Conservation (phyloP, 1,139 yeast genomes). For the Yamadazyma sp. region DNA sequence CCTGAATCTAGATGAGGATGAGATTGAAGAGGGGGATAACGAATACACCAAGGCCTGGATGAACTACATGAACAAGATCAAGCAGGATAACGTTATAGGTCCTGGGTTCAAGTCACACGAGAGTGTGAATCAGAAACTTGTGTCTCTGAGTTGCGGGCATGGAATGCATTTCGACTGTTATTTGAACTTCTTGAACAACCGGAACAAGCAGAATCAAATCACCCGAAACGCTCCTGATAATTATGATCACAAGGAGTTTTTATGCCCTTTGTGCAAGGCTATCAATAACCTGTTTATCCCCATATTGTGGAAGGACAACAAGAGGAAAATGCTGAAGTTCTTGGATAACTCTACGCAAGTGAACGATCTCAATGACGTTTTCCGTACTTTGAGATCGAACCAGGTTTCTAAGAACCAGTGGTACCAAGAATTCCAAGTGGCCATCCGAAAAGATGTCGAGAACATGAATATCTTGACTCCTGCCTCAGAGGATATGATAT, state of each 20-base stretch:
- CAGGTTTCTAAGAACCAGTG: constrained; percentile 22
- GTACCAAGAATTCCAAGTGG: constrained; percentile 24
- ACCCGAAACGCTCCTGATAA: constrained; percentile 84
- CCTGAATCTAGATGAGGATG: constrained; percentile 49
- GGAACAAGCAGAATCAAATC: constrained; percentile 64
- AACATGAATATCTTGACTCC: constrained; percentile 26
- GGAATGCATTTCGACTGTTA: constrained; percentile 88
- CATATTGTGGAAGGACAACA: constrained; percentile 50
- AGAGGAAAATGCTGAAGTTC: constrained; percentile 27
- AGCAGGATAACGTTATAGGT: constrained; percentile 52
- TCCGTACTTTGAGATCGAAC: constrained; percentile 20
- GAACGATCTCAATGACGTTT: constrained; percentile 10
- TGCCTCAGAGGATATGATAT: constrained; percentile 18
- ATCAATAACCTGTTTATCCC: constrained; percentile 85
- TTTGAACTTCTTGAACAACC: constrained; percentile 55
- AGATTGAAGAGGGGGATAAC: constrained; percentile 19
- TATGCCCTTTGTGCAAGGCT: constrained; percentile 91
- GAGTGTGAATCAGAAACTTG: constrained; percentile 46
- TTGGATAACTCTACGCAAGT: background rate
- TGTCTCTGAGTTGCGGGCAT: constrained; percentile 87
- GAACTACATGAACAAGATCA: constrained; percentile 33
- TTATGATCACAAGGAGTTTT: constrained; percentile 65
- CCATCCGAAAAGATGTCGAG: constrained; percentile 20
- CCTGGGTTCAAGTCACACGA: constrained; percentile 63
- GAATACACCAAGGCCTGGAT: constrained; percentile 36